Evolutionary conservation across 1,139 yeast genomes (phyloP).

Genomic region (Waltiozyma sp.): DNA sequence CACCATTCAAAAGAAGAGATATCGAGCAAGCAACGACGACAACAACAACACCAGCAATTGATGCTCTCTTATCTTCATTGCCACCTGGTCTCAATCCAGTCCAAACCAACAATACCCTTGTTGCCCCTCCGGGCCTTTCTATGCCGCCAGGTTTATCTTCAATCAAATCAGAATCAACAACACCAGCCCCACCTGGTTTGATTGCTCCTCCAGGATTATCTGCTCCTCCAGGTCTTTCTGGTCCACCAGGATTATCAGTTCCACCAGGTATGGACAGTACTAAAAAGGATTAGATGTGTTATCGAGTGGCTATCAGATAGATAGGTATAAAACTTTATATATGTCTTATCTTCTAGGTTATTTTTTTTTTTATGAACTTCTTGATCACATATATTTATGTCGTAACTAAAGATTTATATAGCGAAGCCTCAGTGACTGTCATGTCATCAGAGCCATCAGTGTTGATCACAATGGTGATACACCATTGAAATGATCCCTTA

Average conservation of each 20-base stretch:
- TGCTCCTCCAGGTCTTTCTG: constrained; percentile 20
- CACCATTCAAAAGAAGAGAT: neutral
- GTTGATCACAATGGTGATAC: too few species aligned
- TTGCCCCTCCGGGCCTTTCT: constrained; percentile 20
- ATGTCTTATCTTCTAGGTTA: too few species aligned
- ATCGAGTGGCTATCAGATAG: too few species aligned
- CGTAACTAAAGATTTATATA: too few species aligned
- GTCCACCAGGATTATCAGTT: constrained; percentile 13
- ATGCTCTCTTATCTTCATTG: neutral
- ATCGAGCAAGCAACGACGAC: neutral
- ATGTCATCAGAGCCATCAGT: too few species aligned
- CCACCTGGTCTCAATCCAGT: constrained; percentile 5
- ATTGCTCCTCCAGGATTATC: constrained; percentile 18
- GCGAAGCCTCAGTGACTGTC: too few species aligned
- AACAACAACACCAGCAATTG: neutral
- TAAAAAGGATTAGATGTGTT: neutral
- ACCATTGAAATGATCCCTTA: too few species aligned
- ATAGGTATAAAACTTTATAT: too few species aligned
- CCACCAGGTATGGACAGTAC: neutral
- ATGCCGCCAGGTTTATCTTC: constrained; percentile 18
- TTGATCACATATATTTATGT: too few species aligned
- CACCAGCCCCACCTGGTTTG: constrained; percentile 19
- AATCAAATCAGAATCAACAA: constrained; percentile 12
- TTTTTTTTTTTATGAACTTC: too few species aligned
- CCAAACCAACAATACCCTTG: constrained; percentile 3